Conservation (phyloP, 305 asterid genomes). For the Fraxinus ornus region DNA sequence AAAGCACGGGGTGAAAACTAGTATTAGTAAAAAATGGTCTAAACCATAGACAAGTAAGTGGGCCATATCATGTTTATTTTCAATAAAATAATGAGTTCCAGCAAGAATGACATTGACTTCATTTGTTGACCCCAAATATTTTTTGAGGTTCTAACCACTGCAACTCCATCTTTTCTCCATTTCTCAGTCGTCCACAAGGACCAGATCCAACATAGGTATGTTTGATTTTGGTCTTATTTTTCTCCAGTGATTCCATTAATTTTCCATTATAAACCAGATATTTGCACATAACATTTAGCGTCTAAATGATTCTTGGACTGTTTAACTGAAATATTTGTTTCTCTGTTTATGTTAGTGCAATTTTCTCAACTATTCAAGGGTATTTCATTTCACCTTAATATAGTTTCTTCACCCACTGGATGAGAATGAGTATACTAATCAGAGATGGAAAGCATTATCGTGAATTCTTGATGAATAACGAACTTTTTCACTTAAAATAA, state of each 20-base stretch:
- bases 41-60: too few species aligned
- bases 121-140: neutral
- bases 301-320: neutral
- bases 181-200: neutral
- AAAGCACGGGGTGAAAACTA: too few species aligned
- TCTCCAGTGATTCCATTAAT: neutral
- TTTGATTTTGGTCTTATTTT: neutral
- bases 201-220: neutral
- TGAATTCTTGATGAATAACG: neutral
- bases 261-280: neutral
- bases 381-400: neutral
- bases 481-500: neutral
- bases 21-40: too few species aligned
- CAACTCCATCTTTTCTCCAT: neutral
- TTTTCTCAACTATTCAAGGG: neutral
- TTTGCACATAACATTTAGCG: neutral
- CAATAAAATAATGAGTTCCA: neutral
- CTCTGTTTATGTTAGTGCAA: neutral
- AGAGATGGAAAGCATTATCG: neutral
- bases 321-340: neutral
- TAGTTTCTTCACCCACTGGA: neutral
- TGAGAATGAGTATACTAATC: neutral
- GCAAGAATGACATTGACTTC: neutral
- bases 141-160: neutral
- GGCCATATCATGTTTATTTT: too few species aligned